phyloP scores from a whole-genome alignment of 2,329 filamentous ascomycete species.

The Epichloe gansuensis region DNA sequence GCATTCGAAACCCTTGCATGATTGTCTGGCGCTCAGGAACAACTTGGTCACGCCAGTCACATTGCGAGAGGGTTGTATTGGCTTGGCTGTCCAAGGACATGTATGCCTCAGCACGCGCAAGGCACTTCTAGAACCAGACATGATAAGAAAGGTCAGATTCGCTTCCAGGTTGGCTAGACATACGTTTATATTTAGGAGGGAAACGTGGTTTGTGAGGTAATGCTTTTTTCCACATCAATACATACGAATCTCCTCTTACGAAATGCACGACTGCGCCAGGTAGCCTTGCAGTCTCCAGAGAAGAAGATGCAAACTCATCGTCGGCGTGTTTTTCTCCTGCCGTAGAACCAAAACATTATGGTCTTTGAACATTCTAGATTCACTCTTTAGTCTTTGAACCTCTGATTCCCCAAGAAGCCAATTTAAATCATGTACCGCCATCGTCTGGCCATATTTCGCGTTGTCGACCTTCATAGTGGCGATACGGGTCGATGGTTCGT shows the following conservation, averaged over 20 bases:
- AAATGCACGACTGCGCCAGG: conserved; percentile 14
- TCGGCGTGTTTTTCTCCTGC: conserved; percentile 23
- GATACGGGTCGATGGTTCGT: conserved; percentile 21
- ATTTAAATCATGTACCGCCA: conserved; percentile 40
- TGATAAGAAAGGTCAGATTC: too few relatives aligned
- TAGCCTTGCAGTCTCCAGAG: conserved; percentile 50
- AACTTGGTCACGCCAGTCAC: too few relatives aligned
- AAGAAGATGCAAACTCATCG: conserved; percentile 32
- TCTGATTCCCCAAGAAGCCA: conserved; percentile 37
- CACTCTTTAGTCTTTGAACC: conserved; percentile 24
- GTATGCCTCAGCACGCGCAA: too few relatives aligned
- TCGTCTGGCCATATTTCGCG: conserved; percentile 20
- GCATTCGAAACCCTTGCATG: too few relatives aligned
- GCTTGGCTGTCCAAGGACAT: too few relatives aligned
- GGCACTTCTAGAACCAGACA: too few relatives aligned
- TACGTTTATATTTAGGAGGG: too few relatives aligned
- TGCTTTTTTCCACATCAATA: too few relatives aligned
- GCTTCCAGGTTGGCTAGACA: too few relatives aligned
- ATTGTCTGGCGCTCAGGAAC: too few relatives aligned
- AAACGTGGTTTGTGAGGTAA: too few relatives aligned
- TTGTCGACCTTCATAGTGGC: conserved; percentile 31
- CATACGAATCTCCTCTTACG: not conserved
- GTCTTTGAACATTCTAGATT: conserved; percentile 21
- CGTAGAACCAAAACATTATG: conserved; percentile 30
- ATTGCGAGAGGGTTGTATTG: too few relatives aligned